Evolutionary conservation across 352 stramenopile genomes (phyloP).

Genomic region (Globisporangium okanoganense): DNA sequence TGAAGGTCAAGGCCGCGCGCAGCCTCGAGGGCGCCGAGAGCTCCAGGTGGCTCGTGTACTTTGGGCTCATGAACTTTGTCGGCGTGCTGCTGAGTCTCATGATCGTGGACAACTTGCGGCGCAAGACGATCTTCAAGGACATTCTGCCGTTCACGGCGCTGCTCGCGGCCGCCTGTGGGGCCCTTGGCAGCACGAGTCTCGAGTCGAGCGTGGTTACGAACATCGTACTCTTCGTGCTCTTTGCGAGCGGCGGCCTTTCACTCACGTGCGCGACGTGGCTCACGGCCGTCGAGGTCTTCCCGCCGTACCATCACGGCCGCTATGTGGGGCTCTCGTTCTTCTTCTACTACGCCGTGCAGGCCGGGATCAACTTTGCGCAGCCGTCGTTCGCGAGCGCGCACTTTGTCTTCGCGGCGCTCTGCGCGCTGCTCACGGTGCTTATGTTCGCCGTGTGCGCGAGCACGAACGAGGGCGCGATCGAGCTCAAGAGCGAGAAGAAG

Average conservation of each 20-base stretch:
- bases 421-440: conserved; percentile 58
- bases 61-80: conserved; percentile 69
- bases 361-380: conserved; percentile 49
- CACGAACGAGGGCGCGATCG: conserved; percentile 76
- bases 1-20: conserved; percentile 48
- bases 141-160: conserved; percentile 65
- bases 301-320: conserved; percentile 64
- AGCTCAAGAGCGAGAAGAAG: conserved; percentile 86
- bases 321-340: conserved; percentile 73
- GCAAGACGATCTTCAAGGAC: conserved; percentile 88
- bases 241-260: conserved; percentile 56
- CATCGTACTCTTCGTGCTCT: conserved; percentile 58
- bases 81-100: conserved; percentile 65
- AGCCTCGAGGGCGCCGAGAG: conserved; percentile 46
- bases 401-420: conserved; percentile 70
- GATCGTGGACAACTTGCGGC: conserved; percentile 79
- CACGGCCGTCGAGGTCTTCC: conserved; percentile 82
- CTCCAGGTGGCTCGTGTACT: conserved; percentile 78
- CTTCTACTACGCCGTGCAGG: conserved; percentile 73
- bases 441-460: conserved; percentile 82
- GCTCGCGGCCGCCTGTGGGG: conserved; percentile 57
- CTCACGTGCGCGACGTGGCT: conserved; percentile 83
- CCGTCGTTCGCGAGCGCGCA: conserved; percentile 77
- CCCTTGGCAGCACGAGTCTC: conserved; percentile 42
- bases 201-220: conserved; percentile 44